Conservation (phyloP, 352 stramenopile genomes). For the Phytopythium sindhum region DNA sequence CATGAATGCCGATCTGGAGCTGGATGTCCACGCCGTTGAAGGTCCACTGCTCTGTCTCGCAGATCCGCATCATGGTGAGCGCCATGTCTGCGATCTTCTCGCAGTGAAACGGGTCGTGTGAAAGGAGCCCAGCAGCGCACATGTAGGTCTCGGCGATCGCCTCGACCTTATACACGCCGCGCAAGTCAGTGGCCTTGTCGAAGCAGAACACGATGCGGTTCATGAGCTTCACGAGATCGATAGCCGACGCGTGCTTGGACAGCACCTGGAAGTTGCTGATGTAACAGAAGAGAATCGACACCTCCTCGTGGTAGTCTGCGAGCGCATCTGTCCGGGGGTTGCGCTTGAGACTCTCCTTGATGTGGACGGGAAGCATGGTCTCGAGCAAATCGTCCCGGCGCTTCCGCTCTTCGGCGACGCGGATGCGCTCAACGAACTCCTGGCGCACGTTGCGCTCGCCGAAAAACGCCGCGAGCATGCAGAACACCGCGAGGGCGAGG, state of each 20-base stretch:
- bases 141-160: conserved; percentile 87
- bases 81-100: conserved; percentile 79
- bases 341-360: conserved; percentile 73
- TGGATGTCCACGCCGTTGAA: conserved; percentile 74
- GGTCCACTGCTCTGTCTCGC: conserved; percentile 64
- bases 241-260: conserved; percentile 57
- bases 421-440: conserved; percentile 59
- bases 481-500: conserved; percentile 59
- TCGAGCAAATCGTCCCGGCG: conserved; percentile 64
- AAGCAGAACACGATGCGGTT: conserved; percentile 88
- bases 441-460: conserved; percentile 57
- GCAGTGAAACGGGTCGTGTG: conserved; percentile 63
- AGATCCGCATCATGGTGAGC: conserved; percentile 66
- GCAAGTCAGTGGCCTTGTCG: conserved; percentile 65
- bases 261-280: conserved; percentile 79
- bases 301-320: conserved; percentile 71
- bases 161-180: conserved; percentile 85
- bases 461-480: conserved; percentile 65
- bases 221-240: conserved; percentile 81
- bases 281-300: conserved; percentile 83
- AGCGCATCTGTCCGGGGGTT: conserved; percentile 54
- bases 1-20: conserved; percentile 83
- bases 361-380: conserved; percentile 74
- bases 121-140: conserved; percentile 57
- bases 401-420: conserved; percentile 66